Evolutionary conservation across 139 green algal species (phyloP), one percentile per base, ranked within the genome.

Genomic region (Tetradesmus obliquus): DNA sequence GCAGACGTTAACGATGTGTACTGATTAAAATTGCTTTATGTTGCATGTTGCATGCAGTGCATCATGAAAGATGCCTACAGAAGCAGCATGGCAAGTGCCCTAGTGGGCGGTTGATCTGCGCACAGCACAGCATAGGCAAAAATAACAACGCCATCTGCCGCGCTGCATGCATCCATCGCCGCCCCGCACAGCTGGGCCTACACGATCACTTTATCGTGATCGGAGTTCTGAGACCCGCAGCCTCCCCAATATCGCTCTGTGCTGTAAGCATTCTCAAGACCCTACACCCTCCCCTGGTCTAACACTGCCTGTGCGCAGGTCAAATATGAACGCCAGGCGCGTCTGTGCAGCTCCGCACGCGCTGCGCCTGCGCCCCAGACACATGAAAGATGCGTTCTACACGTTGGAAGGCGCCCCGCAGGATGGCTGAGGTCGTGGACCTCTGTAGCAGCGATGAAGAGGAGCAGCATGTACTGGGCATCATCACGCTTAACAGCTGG

Each of bases 381-480:
- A 24, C 66, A 24, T 76, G 17, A 76, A 76, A 19, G 3, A 76
- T 76, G 66, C 66, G 66, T 13, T 76, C 66, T 76, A 76, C 66
- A 76, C 66, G 66, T 76, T 76, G 66, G 66, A 76, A 76, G 66
- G 66, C 66, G 17, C 66, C 66, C n/a, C 66, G 66, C 13, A 76
- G 66, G 66, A 76, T 76, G 66, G 17, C 66, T 19, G 66, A 76
- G 66, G 66, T 76, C 17, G 66, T 76, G 66, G 66, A 76, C 66
- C 66, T 76, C 66, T 76, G 66, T 76, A 76, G 66, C 66, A 76
- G 66, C 66, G 66, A 76, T 76, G 66, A 76, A 76, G 66, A 76
- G 5, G 66, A 76, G 66, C 66, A 76, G 66, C 66, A 76, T 24
- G 0, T 76, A 76, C 8, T 76, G 66, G 66, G 66, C 66, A 76